Percentiles rank a stretch among this genome's conserved stretches.
Conservation (phyloP, 192 early-diverging fungal genomes). For the Powellomyces hirtus region DNA sequence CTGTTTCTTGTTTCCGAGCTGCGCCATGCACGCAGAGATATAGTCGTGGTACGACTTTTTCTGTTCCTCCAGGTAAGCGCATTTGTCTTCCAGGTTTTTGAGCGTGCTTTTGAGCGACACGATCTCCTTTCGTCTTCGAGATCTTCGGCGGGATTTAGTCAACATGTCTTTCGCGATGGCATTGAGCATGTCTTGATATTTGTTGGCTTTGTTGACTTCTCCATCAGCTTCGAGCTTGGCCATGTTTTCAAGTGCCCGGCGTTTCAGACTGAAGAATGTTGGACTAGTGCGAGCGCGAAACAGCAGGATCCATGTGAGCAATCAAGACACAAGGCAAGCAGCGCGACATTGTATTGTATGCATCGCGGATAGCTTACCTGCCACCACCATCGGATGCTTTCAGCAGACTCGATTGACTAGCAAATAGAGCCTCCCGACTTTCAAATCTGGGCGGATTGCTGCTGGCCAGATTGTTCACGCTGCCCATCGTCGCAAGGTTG, state of each 20-base stretch:
- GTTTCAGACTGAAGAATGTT: constrained; percentile 80
- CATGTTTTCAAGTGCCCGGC: constrained; percentile 76
- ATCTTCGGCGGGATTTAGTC: constrained; percentile 83
- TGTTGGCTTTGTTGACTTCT: constrained; percentile 65
- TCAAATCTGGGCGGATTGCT: not conserved
- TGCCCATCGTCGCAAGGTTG: constrained; percentile 5
- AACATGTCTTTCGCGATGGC: constrained; percentile 91
- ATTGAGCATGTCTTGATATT: constrained; percentile 93
- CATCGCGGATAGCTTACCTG: not conserved
- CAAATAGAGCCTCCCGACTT: not conserved
- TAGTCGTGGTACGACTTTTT: constrained; percentile 89
- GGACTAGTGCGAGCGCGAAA: too few species aligned
- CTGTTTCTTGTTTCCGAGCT: constrained; percentile 71
- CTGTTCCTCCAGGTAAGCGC: constrained; percentile 79
- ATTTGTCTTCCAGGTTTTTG: constrained; percentile 80
- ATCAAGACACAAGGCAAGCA: too few species aligned
- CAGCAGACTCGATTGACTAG: constrained; percentile 17
- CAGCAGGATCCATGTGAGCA: too few species aligned
- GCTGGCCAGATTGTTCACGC: not conserved
- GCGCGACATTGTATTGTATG: not conserved
- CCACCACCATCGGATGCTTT: constrained; percentile 4
- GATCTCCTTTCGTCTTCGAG: constrained; percentile 72
- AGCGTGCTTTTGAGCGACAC: constrained; percentile 75
- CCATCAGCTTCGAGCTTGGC: constrained; percentile 75
- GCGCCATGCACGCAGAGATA: constrained; percentile 83